Evolutionary conservation across 2,329 filamentous ascomycete species (phyloP).

Genomic region (Aspergillus novoparasiticus): DNA sequence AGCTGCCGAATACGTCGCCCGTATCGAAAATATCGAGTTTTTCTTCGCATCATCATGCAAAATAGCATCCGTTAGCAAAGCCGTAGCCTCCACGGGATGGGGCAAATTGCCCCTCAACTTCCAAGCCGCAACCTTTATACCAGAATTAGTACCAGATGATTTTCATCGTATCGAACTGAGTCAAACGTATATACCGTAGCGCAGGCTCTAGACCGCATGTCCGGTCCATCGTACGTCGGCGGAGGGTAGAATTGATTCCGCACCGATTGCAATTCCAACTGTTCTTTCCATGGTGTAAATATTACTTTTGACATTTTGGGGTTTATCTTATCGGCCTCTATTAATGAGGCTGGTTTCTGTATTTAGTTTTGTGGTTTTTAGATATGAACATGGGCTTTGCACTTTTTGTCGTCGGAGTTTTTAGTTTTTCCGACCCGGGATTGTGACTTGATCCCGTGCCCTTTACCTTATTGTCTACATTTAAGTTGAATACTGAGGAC

Average conservation of each 20-base stretch:
- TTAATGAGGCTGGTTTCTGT: background rate
- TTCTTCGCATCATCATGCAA: conserved; percentile 44
- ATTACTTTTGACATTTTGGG: conserved; percentile 42
- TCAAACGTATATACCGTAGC: conserved; percentile 33
- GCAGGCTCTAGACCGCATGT: conserved; percentile 43
- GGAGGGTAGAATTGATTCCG: conserved; percentile 44
- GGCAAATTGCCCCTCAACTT: conserved; percentile 49
- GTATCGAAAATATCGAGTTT: conserved; percentile 48
- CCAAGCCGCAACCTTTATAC: conserved; percentile 45
- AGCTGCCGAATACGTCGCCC: conserved; percentile 48
- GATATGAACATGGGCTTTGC: background rate
- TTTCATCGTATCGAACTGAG: background rate
- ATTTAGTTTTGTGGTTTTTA: background rate
- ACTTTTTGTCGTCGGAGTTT: conserved; percentile 23
- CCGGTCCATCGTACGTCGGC: conserved; percentile 33
- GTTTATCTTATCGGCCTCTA: background rate
- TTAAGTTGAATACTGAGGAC: background rate
- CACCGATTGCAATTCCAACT: conserved; percentile 39
- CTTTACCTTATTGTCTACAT: background rate
- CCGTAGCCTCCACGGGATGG: conserved; percentile 50
- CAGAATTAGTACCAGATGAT: background rate
- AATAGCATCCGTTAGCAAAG: conserved; percentile 49
- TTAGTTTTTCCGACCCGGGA: conserved; percentile 19
- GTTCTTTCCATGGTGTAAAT: conserved; percentile 47
- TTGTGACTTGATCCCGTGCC: background rate